Conservation (phyloP, 2,329 filamentous ascomycete species). For the Colletotrichum liriopes region DNA sequence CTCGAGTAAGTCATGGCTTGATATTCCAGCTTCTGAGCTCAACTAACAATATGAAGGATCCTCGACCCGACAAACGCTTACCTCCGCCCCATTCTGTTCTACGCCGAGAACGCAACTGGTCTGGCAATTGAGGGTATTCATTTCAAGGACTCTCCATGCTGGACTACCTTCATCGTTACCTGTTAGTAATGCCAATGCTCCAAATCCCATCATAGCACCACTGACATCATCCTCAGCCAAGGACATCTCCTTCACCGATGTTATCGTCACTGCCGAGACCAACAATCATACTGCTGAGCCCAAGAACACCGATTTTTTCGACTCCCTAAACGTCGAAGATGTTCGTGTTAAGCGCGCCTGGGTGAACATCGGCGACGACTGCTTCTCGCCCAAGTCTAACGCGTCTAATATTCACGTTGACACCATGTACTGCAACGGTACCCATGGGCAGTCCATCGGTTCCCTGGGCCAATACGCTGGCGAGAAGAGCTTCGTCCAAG, state of each 20-base stretch:
- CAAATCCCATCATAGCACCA: too few species aligned
- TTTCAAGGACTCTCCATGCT: slow-evolving; percentile 73
- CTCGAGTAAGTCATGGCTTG: slow-evolving; percentile 34
- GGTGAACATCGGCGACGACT: slow-evolving; percentile 77
- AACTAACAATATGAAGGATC: slow-evolving; percentile 49
- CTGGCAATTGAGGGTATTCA: slow-evolving; percentile 71
- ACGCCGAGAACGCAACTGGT: slow-evolving; percentile 73
- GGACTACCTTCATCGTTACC: slow-evolving; percentile 74
- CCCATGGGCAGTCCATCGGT: slow-evolving; percentile 74
- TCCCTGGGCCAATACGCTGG: slow-evolving; percentile 72
- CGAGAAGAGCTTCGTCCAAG: slow-evolving; percentile 52
- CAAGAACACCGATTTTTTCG: slow-evolving; percentile 73
- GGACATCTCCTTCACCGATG: slow-evolving; percentile 67
- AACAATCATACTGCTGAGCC: slow-evolving; percentile 72
- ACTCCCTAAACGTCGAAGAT: slow-evolving; percentile 44
- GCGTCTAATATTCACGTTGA: slow-evolving; percentile 72
- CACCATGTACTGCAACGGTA: slow-evolving; percentile 72
- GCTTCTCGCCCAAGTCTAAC: slow-evolving; percentile 76
- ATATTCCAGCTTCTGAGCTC: background rate
- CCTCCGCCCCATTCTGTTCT: slow-evolving; percentile 71
- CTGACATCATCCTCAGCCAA: slow-evolving; percentile 49
- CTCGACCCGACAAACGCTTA: slow-evolving; percentile 68
- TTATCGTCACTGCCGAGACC: slow-evolving; percentile 68
- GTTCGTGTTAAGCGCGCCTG: slow-evolving; percentile 42
- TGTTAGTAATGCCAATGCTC: slow-evolving; percentile 51